Base-by-base conservation (phyloP, 306 rosid genomes). In the Glycyrrhiza uralensis region DNA sequence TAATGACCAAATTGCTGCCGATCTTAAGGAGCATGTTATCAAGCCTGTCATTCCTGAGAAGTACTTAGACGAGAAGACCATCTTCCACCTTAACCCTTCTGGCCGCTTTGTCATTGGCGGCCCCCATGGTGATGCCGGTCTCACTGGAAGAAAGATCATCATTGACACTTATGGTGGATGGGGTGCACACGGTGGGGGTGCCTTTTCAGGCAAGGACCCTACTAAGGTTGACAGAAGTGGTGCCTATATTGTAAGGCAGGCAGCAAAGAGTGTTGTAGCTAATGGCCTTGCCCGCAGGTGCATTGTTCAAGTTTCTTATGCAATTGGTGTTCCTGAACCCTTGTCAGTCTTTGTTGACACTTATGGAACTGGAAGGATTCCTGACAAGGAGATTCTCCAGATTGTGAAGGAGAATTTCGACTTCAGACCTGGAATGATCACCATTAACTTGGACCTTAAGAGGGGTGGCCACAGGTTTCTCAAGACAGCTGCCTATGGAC, bases 111-210 rank as follows among this genome's bases (percentile, higher is more conserved):
- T 95, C 62, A 95, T 95, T 39, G 99, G 99, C 51, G 99, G 97
- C 6, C 99, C 99, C 15, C 99, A 95, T 7, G 99, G 99, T 72
- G 99, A 95, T 74, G 99, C 99, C 2, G 99, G 99, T 79, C 99
- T 95, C 30, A 95, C 99, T 0, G 99, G 99, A 15, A 93, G 99
- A 59, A 95, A 95, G 88, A 95, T 92, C 56, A 95, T 95, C 80
- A 95, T 95, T 13, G 99, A 95, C 66, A 95, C 99, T 19, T 95
- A 95, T 1, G 99, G 99, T 0, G 99, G 99, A 3, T 95, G 99
- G 99, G 99, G 99, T 80, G 99, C 99, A 29, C 99, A 95, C 23
- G 99, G 99, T 46, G 99, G 99, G 38, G 99, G 99, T 81, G 99
- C 99, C 41, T 95, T 95, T 88, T 95, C 99, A 0, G 99, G 99